Evolutionary conservation across 176 grass and related monocot species (phyloP), one percentile per base, ranked within the genome.

Genomic region (Neostapfia colusana): DNA sequence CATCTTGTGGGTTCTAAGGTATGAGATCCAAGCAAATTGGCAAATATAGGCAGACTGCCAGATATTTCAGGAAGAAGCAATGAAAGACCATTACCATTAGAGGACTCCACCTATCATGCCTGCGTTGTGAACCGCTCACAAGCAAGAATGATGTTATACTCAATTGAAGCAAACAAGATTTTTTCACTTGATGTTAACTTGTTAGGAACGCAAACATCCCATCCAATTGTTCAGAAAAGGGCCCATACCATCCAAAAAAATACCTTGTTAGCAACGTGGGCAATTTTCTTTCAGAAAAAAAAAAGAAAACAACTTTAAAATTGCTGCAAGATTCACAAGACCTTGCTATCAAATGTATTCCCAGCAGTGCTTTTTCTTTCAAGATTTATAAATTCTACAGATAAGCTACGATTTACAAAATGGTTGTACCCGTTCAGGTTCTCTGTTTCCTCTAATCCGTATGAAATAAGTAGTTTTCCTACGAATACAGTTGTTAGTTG

Each of bases 401-500:
- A 64, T 28, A 76, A 40, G 38, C 65, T 77, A 74, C 18, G 40
- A 55, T 60, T 45, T 77, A 82, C 79, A 78, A 79, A 76, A 70
- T 37, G 26, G 8, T 63, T 50, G 49, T 71, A 49, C 46, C 23
- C 66, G 21, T 38, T 55, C 11, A 12, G 43, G 17, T 23, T 51
- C 11, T 18, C 9, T 64, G 4, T 11, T 26, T 45, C 10, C 23
- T 25, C 75, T 77, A 39, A 48, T 54, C 12, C 20, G 2, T 15
- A 66, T 11, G 27, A 38, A 5, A 59, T 13, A 54, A 56, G 63
- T 45, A 51, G 6, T 43, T 26, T 1, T 44, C 51, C 15, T 70
- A 65, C 16, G 54, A 1, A 72, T 86, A 64, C 63, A 28, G 13
- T 71, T 66, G 74, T 83, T 74, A 83, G 75, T 69, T 46, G 53